Percentiles rank a stretch among this genome's conserved stretches.
Conservation (phyloP, 495 filamentous ascomycete genomes). For the Xylaria curta region DNA sequence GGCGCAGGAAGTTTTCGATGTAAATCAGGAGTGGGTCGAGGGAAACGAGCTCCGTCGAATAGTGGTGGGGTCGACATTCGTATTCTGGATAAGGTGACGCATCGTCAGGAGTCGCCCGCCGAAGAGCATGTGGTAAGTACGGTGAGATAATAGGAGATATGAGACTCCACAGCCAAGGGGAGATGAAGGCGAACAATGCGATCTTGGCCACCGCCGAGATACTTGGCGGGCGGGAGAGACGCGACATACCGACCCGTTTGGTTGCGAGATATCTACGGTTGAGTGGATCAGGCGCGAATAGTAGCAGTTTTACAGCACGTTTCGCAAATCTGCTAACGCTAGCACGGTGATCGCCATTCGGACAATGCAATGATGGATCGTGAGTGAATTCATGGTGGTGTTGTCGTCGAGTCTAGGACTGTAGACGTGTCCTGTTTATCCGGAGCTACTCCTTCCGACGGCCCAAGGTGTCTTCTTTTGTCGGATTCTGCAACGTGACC, state of each 20-base stretch:
- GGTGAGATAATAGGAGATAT: constrained; percentile 19
- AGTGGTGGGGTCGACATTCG: constrained; percentile 25
- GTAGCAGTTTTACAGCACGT: not conserved
- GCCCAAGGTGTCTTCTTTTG: constrained; percentile 3
- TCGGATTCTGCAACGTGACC: not conserved
- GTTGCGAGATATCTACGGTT: not conserved
- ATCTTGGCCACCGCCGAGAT: constrained; percentile 18
- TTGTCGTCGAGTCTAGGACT: not conserved
- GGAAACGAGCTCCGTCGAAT: constrained; percentile 25
- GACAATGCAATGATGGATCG: not conserved
- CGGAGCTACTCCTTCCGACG: constrained; percentile 21
- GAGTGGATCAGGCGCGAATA: not conserved
- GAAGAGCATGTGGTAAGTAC: constrained; percentile 21
- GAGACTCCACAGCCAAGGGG: constrained; percentile 22
- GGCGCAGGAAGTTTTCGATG: constrained; percentile 50
- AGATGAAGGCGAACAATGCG: constrained; percentile 21
- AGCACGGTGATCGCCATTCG: not conserved
- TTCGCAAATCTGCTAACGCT: not conserved
- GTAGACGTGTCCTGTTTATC: constrained; percentile 20
- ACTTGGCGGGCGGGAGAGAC: constrained; percentile 20
- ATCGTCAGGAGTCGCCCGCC: not conserved
- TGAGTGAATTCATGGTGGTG: constrained; percentile 2
- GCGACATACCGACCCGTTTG: constrained; percentile 16
- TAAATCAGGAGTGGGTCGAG: constrained; percentile 56
- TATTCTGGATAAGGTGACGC: constrained; percentile 10